A percentile compares a stretch with the other conserved stretches of the same genome.
Evolutionary conservation across 2,329 filamentous ascomycete genomes (phyloP).

Genomic region (Diplocarpon rosae): DNA sequence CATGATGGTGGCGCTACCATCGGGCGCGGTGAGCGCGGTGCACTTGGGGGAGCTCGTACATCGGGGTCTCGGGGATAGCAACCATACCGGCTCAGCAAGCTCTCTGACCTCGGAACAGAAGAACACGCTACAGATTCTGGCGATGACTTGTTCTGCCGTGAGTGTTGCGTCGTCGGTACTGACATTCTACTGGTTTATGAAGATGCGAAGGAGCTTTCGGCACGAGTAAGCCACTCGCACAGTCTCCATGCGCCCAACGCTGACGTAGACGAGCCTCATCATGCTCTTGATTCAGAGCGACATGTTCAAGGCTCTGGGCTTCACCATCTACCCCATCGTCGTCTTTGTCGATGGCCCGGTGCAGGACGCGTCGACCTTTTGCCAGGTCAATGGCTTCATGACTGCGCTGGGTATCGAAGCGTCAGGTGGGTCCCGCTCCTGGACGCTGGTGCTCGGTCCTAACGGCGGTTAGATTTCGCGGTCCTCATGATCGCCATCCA

Average conservation of each 20-base stretch:
- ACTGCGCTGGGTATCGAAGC: slow-evolving; percentile 56
- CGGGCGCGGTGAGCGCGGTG: slow-evolving; percentile 10
- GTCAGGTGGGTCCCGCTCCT: slow-evolving; percentile 34
- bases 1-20: slow-evolving; percentile 21
- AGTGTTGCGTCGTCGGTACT: slow-evolving; percentile 46
- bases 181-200: slow-evolving; percentile 60
- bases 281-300: slow-evolving; percentile 65
- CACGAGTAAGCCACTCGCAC: slow-evolving; percentile 47
- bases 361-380: slow-evolving; percentile 42
- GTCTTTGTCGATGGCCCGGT: slow-evolving; percentile 43
- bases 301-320: slow-evolving; percentile 58
- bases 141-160: slow-evolving; percentile 33
- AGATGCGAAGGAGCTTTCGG: slow-evolving; percentile 63
- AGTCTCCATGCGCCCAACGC: background rate
- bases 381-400: slow-evolving; percentile 59
- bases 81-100: slow-evolving; percentile 7
- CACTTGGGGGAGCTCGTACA: background rate
- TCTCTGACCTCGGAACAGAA: slow-evolving; percentile 12
- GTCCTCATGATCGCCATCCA: slow-evolving; percentile 66
- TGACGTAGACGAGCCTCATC: slow-evolving; percentile 41
- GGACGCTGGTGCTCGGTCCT: background rate
- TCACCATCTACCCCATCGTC: slow-evolving; percentile 52
- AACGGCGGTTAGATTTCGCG: slow-evolving; percentile 44
- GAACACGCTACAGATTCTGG: slow-evolving; percentile 23
- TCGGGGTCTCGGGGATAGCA: slow-evolving; percentile 7